Evolutionary conservation across 2,329 filamentous ascomycete genomes (phyloP).

Genomic region (Teratosphaeria destructans): DNA sequence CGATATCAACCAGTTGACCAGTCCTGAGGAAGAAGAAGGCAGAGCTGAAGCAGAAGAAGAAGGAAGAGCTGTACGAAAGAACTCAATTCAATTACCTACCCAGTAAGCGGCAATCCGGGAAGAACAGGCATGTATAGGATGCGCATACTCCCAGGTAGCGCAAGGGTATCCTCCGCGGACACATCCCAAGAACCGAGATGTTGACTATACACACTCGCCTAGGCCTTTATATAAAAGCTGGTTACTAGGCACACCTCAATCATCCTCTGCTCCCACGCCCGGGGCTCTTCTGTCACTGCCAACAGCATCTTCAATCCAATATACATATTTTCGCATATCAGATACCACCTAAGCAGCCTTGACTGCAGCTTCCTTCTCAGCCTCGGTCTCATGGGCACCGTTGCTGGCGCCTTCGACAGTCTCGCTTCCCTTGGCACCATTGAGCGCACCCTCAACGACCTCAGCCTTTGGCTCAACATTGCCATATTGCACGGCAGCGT

Average conservation of each 20-base stretch:
- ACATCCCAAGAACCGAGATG: neutral
- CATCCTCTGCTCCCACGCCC: neutral
- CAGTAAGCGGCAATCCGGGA: neutral
- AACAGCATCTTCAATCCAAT: neutral
- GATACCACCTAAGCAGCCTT: neutral
- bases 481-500: neutral
- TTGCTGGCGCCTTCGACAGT: neutral
- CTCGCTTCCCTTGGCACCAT: neutral
- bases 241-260: neutral
- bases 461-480: neutral
- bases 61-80: neutral
- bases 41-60: neutral
- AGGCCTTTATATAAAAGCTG: neutral
- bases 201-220: neutral
- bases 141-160: neutral
- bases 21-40: neutral
- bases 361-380: neutral
- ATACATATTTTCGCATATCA: neutral
- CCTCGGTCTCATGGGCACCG: neutral
- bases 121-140: neutral
- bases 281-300: neutral
- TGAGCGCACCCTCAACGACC: neutral
- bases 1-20: too few species aligned
- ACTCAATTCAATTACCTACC: neutral
- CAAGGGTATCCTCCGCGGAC: neutral